phyloP scores from a whole-genome alignment of 225 moss, liverwort and hornwort genomes.

The Pleurozium schreberi region DNA sequence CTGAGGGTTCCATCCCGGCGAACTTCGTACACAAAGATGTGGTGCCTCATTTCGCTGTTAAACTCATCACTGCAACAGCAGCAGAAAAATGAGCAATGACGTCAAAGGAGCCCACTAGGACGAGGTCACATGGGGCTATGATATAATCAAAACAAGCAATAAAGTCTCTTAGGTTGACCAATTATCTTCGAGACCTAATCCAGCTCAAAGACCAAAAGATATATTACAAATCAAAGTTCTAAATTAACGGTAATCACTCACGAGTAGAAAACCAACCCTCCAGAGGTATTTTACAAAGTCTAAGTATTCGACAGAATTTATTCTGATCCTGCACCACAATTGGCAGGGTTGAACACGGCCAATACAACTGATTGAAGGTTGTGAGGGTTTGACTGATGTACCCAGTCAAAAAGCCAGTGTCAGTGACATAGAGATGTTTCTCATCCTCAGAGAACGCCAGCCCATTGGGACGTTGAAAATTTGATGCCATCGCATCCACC shows the following conservation, averaged over 20 bases:
- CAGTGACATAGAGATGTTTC: constrained; percentile 52
- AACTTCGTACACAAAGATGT: constrained; percentile 46
- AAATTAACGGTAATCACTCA: too few relatives aligned
- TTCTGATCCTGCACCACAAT: not conserved
- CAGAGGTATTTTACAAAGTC: not conserved
- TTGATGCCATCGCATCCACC: constrained; percentile 50
- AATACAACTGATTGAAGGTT: not conserved
- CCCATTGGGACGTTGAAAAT: constrained; percentile 46
- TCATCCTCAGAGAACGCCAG: constrained; percentile 69
- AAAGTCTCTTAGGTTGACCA: not conserved
- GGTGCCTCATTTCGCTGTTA: constrained; percentile 31
- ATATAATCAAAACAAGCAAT: not conserved
- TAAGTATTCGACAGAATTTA: not conserved
- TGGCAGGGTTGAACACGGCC: not conserved
- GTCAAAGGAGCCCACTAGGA: not conserved
- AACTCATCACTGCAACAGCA: constrained; percentile 1
- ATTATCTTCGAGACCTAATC: not conserved
- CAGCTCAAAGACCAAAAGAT: not conserved
- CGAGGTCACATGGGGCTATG: not conserved
- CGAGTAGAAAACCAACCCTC: not conserved
- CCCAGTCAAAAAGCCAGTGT: constrained; percentile 52
- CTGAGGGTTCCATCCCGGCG: constrained; percentile 31
- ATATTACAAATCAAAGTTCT: not conserved
- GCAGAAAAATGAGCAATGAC: not conserved
- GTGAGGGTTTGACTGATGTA: not conserved